Conservation (phyloP, 1,284 basidiomycete genomes). For the Ceratobasidium sp. region DNA sequence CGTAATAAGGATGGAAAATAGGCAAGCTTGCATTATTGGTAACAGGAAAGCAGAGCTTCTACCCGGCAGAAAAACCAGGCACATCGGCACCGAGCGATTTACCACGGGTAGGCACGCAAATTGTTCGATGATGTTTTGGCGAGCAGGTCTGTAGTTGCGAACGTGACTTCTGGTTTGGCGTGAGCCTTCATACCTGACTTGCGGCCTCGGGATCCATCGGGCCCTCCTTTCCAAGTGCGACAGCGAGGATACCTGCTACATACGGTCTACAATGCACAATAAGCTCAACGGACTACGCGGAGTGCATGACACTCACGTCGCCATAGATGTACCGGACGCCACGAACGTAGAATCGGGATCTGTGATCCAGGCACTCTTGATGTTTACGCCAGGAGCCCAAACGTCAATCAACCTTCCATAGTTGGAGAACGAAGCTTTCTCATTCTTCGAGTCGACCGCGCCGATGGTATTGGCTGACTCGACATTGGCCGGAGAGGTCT, state of each 20-base stretch:
- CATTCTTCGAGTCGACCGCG: constrained; percentile 79
- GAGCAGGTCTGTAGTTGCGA: neutral
- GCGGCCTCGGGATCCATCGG: too few relatives aligned
- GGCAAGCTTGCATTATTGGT: too few relatives aligned
- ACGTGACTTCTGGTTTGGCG: neutral
- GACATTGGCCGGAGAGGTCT: constrained; percentile 58
- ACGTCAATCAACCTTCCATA: constrained; percentile 58
- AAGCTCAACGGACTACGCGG: neutral
- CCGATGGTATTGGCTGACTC: constrained; percentile 86
- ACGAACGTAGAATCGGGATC: constrained; percentile 49
- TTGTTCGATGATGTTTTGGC: neutral
- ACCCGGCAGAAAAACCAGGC: too few relatives aligned
- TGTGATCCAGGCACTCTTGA: constrained; percentile 50
- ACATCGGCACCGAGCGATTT: too few relatives aligned
- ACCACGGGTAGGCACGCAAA: neutral
- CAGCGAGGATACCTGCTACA: neutral
- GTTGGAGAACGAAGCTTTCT: constrained; percentile 85
- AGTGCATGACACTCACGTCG: constrained; percentile 9
- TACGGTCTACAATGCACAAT: neutral
- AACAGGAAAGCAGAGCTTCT: too few relatives aligned
- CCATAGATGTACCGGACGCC: constrained; percentile 35
- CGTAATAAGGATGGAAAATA: too few relatives aligned
- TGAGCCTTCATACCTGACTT: neutral
- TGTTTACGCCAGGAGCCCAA: constrained; percentile 60
- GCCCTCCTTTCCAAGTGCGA: neutral